A percentile compares a stretch with the other conserved stretches of the same genome.
phyloP scores from a whole-genome alignment of 805 yeast genomes.

The Schwanniomyces sp. region DNA sequence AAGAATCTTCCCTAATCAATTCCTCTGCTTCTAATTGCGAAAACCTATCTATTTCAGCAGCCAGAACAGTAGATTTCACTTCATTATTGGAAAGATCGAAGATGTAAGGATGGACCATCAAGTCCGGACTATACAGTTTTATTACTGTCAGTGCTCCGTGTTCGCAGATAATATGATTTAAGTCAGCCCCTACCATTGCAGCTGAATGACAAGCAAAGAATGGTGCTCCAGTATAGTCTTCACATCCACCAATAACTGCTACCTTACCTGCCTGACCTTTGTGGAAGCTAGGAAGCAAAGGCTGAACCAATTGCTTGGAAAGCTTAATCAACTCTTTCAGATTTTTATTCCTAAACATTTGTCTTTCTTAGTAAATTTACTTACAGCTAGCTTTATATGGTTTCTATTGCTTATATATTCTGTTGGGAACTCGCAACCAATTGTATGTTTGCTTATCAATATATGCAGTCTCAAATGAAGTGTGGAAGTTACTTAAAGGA shows the following conservation, averaged over 20 bases:
- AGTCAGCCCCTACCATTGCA: conserved; percentile 81
- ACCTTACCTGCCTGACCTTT: conserved; percentile 92
- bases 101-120: conserved; percentile 95
- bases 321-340: conserved; percentile 48
- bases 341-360: conserved; percentile 24
- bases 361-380: neutral
- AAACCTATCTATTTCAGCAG: conserved; percentile 17
- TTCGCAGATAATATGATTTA: conserved; percentile 90
- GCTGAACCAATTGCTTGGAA: conserved; percentile 67
- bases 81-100: conserved; percentile 45
- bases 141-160: conserved; percentile 73
- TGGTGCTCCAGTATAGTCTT: conserved; percentile 97
- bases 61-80: conserved; percentile 15
- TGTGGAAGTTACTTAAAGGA: neutral
- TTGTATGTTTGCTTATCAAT: neutral
- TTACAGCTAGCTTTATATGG: neutral
- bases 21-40: conserved; percentile 17
- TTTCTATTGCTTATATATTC: neutral
- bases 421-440: neutral
- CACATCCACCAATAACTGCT: conserved; percentile 90
- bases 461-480: neutral
- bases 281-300: conserved; percentile 66
- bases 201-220: conserved; percentile 86
- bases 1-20: conserved; percentile 18
- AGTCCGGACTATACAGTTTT: conserved; percentile 84